Evolutionary conservation across 805 yeast genomes (phyloP), one percentile per base, ranked within the genome.

Genomic region (Ogataea haglerorum): DNA sequence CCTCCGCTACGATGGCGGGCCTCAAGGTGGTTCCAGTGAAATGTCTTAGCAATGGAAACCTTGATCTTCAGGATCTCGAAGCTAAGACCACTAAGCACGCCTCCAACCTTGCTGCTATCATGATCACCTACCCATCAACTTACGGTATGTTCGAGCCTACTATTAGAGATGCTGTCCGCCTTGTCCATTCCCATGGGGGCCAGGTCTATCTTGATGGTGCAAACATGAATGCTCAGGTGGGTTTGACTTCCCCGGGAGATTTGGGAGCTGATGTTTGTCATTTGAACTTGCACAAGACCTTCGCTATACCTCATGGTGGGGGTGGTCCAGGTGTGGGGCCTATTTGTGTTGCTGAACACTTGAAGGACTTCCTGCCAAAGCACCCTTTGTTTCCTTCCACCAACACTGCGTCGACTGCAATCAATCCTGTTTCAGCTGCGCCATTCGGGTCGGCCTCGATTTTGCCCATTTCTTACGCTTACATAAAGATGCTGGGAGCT

Each of bases 301-400:
- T 93, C 72, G 89, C 97, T 33, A 88, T 93, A 58, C 95, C 96
- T 40, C 99, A 93, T 58, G 99, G 99, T 58, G 99, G 99, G 60
- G 99, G 99, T 61, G 99, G 99, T 30, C 99, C 99, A 30, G 99
- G 98, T 60, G 95, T 89, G 56, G 99, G 97, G 14, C 98, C 98
- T 37, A 93, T 93, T 49, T 88, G 98, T 73, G 98, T 91, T 42
- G 82, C 81, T 52, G 68, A 73, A 36, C 95, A 88, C 63, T 71
- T 93, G 54, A 75, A 73, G 31, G 86, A 87, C 39, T 89, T 78
- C 66, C 73, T 93, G 54, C 99, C 99, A 33, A 69, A 72, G 10
- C 97, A 93, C 65, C 74, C 76, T 16, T 69, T 85, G 29, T 70
- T 77, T 12, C 75, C 80, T 54, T 78, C 82, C 2, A 61, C 68